Conservation (phyloP, 306 rosid species). For the Senna tora region DNA sequence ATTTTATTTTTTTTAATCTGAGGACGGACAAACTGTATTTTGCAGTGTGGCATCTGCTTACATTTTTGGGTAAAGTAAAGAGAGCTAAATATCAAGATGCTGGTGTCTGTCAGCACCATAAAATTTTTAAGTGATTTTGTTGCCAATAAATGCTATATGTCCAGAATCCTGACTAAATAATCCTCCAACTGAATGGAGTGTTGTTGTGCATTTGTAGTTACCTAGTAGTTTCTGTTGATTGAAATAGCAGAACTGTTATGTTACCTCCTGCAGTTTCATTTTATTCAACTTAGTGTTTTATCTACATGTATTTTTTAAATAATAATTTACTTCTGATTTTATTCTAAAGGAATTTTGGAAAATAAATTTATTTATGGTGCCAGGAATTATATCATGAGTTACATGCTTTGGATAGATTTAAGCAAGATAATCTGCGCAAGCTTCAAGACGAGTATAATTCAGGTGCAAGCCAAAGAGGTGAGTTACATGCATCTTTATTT, state of each 20-base stretch:
- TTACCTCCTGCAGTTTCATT: constrained; percentile 29
- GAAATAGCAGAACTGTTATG: background rate
- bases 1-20: constrained; percentile 14
- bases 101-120: background rate
- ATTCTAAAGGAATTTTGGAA: constrained; percentile 5
- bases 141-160: background rate
- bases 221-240: background rate
- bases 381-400: constrained; percentile 85
- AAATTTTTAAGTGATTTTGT: background rate
- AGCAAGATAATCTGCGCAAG: constrained; percentile 65
- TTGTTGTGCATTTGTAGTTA: background rate
- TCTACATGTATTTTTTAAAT: background rate
- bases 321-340: background rate
- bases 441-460: constrained; percentile 49
- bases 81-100: background rate
- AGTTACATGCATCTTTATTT: no score
- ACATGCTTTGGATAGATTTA: constrained; percentile 67
- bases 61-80: constrained; percentile 11
- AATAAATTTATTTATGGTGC: constrained; percentile 13
- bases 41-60: background rate
- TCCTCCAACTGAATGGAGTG: background rate
- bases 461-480: constrained; percentile 51
- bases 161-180: background rate
- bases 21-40: constrained; percentile 6
- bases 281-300: background rate